Evolutionary conservation across 2,329 filamentous ascomycete genomes (phyloP).

Genomic region (Pyricularia pennisetigena): DNA sequence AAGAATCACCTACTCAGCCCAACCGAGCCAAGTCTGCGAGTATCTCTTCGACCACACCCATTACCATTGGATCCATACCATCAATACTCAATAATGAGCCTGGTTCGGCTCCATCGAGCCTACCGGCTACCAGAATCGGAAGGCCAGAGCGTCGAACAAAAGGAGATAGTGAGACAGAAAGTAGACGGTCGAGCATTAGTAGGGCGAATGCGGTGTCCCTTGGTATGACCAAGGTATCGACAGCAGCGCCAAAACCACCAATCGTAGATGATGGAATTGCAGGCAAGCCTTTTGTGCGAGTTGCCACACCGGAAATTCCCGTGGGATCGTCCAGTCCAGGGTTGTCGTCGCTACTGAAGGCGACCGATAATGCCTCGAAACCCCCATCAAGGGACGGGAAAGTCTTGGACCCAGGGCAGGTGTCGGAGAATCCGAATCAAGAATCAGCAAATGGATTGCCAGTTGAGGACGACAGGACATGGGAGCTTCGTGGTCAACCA

Average conservation of each 20-base stretch:
- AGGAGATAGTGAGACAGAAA: not conserved
- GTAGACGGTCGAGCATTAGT: constrained; percentile 1
- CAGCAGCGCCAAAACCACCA: constrained; percentile 15
- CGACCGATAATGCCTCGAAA: not conserved
- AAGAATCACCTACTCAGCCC: not conserved
- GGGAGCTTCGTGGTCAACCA: constrained; percentile 8
- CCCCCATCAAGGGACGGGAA: constrained; percentile 11
- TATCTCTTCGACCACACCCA: not conserved
- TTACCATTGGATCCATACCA: not conserved
- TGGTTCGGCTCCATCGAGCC: not conserved
- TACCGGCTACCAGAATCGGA: constrained; percentile 2
- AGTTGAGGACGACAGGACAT: constrained; percentile 14
- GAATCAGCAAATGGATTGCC: constrained; percentile 1
- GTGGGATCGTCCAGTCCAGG: not conserved
- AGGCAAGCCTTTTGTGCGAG: constrained; percentile 42
- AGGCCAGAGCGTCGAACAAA: not conserved
- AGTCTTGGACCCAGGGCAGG: constrained; percentile 7
- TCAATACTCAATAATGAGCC: not conserved
- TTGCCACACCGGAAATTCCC: constrained; percentile 22
- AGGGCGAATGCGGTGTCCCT: not conserved
- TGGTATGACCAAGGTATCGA: not conserved
- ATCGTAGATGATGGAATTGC: constrained; percentile 39
- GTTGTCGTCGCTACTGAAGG: constrained; percentile 3
- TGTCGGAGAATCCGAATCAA: not conserved
- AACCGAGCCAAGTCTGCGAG: not conserved